phyloP scores from a whole-genome alignment of 2,329 filamentous ascomycete genomes.

The Aureobasidium mangrovei region DNA sequence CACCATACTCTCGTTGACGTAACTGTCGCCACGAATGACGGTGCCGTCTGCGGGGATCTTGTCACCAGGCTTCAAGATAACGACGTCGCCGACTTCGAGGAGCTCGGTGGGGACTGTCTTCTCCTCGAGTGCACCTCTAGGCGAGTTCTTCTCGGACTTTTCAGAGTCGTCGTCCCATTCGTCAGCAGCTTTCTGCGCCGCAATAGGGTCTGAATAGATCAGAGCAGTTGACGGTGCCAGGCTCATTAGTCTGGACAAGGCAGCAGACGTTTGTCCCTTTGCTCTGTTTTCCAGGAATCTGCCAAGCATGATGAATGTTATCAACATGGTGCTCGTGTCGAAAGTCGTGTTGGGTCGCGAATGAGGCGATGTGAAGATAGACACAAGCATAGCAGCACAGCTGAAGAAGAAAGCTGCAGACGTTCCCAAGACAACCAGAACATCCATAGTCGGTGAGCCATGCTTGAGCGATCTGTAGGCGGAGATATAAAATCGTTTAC shows the following conservation, averaged over 20 bases:
- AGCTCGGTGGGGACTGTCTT: conserved; percentile 86
- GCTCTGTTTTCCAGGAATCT: conserved; percentile 89
- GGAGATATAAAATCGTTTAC: conserved; percentile 84
- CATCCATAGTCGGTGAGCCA: conserved; percentile 92
- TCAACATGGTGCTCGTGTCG: conserved; percentile 96
- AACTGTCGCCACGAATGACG: conserved; percentile 81
- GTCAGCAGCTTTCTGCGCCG: conserved; percentile 82
- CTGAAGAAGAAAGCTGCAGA: conserved; percentile 97
- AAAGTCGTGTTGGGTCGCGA: conserved; percentile 80
- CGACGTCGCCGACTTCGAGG: conserved; percentile 86
- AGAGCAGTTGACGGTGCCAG: conserved; percentile 93
- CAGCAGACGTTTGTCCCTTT: conserved; percentile 93
- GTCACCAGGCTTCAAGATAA: conserved; percentile 86
- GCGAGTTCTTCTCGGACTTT: conserved; percentile 36
- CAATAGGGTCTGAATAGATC: conserved; percentile 90
- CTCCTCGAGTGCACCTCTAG: conserved; percentile 64
- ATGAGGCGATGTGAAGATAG: conserved; percentile 65
- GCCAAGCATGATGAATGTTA: conserved; percentile 88
- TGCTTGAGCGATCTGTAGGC: conserved; percentile 93
- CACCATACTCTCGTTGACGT: conserved; percentile 96
- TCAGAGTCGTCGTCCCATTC: conserved; percentile 49
- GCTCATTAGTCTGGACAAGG: conserved; percentile 88
- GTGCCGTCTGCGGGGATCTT: conserved; percentile 92
- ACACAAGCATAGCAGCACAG: conserved; percentile 75
- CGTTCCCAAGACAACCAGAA: conserved; percentile 86